Evolutionary conservation across 2,329 filamentous ascomycete genomes (phyloP).

Genomic region (Diaporthe citriasiana): DNA sequence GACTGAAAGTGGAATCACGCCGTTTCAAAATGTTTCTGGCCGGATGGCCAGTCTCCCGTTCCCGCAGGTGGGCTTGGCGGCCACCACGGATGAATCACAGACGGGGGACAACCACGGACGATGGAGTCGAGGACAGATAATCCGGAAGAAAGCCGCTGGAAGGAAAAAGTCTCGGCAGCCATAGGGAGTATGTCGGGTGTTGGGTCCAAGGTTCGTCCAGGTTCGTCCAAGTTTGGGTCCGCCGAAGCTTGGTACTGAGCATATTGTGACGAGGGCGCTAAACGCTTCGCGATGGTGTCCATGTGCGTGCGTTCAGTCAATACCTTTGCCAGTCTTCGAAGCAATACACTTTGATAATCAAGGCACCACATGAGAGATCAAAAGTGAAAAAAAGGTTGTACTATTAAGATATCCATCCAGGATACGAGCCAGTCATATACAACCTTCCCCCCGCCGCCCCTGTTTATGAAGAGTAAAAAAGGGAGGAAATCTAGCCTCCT

Average conservation of each 20-base stretch:
- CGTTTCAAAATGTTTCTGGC: constrained; percentile 30
- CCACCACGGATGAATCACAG: constrained; percentile 17
- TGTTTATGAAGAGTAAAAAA: constrained; percentile 38
- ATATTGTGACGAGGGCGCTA: not conserved
- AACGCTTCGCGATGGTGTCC: too few species aligned
- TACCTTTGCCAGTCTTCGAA: too few species aligned
- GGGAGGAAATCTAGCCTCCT: constrained; percentile 43
- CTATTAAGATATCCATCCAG: constrained; percentile 53
- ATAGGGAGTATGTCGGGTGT: not conserved
- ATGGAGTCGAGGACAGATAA: not conserved
- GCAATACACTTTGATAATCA: too few species aligned
- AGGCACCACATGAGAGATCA: not conserved
- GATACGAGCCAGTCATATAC: constrained; percentile 68
- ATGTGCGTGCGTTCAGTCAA: too few species aligned
- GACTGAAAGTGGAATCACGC: not conserved
- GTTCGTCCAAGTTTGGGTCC: not conserved
- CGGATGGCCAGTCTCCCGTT: constrained; percentile 23
- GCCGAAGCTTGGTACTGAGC: not conserved
- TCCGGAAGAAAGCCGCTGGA: not conserved
- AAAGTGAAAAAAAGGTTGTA: constrained; percentile 41
- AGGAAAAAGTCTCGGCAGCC: too few species aligned
- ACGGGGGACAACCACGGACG: not conserved
- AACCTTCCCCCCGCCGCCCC: constrained; percentile 47
- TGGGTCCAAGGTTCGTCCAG: not conserved
- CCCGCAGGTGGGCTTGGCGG: constrained; percentile 28